Evolutionary conservation across 768 basidiomycete species (phyloP).

Genomic region (Termitomyces sp.): DNA sequence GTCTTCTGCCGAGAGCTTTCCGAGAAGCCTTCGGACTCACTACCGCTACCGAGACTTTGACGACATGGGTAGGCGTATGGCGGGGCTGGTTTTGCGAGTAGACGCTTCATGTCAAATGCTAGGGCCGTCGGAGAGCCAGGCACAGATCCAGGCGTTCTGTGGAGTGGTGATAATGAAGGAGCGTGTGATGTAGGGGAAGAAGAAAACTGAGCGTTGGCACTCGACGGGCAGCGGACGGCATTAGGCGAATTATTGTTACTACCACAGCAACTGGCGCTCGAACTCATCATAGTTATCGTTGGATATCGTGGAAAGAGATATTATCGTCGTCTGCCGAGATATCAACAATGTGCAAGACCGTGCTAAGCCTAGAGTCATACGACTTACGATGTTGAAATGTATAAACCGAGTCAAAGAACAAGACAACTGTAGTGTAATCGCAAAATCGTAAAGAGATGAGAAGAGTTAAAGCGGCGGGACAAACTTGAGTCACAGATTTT

Average conservation of each 20-base stretch:
- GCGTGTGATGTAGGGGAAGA: conserved; percentile 1
- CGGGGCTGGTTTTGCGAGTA: conserved; percentile 19
- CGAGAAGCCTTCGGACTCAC: conserved; percentile 14
- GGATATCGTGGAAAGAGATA: background rate
- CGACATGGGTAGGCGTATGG: conserved; percentile 5
- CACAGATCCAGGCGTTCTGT: background rate
- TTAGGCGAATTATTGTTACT: background rate
- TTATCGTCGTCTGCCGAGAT: background rate
- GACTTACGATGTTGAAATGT: background rate
- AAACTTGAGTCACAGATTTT: background rate
- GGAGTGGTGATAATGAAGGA: background rate
- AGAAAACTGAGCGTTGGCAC: background rate
- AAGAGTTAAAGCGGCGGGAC: background rate
- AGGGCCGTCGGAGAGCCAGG: background rate
- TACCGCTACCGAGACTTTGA: conserved; percentile 11
- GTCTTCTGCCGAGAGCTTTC: background rate
- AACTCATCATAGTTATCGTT: background rate
- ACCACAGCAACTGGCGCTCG: background rate
- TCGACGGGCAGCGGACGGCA: background rate
- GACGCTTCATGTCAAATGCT: conserved; percentile 16
- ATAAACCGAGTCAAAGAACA: background rate
- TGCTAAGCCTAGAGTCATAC: background rate
- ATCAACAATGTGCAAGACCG: background rate
- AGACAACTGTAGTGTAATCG: background rate
- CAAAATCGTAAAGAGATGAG: too few species aligned